Conservation (phyloP, 2,329 filamentous ascomycete genomes). For the Alternaria sp. region DNA sequence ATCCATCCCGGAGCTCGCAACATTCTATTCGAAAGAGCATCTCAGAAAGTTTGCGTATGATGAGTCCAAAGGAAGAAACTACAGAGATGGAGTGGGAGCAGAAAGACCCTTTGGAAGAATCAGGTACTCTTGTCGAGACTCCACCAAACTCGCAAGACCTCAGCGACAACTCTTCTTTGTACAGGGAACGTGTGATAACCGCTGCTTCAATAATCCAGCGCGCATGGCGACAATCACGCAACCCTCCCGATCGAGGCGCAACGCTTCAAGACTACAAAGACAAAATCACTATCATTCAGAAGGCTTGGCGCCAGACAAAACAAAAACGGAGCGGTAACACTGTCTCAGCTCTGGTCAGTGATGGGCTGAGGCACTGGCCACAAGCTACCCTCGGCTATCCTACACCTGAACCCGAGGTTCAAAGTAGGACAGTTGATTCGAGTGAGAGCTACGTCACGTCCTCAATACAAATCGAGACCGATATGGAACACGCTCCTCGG, state of each 20-base stretch:
- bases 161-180: conserved; percentile 33
- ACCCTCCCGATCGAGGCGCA: conserved; percentile 19
- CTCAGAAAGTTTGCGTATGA: conserved; percentile 40
- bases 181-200: conserved; percentile 35
- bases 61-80: conserved; percentile 41
- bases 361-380: conserved; percentile 45
- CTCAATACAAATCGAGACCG: conserved; percentile 46
- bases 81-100: conserved; percentile 42
- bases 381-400: conserved; percentile 45
- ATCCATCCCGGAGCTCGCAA: conserved; percentile 43
- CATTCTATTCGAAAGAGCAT: conserved; percentile 46
- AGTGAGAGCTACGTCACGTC: conserved; percentile 38
- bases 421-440: conserved; percentile 27
- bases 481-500: conserved; percentile 34
- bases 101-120: conserved; percentile 39
- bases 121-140: conserved; percentile 37
- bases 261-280: conserved; percentile 50
- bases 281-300: conserved; percentile 50
- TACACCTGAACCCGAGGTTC: conserved; percentile 43
- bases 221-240: conserved; percentile 43
- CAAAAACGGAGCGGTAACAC: conserved; percentile 39
- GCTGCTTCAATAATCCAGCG: conserved; percentile 48
- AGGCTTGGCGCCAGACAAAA: conserved; percentile 48
- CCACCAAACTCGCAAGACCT: conserved; percentile 41
- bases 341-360: conserved; percentile 42